A percentile compares a stretch with the other conserved stretches of the same genome.
These are phyloP conservation scores for Wallemia mellicola DNA, from an alignment of 1,284 basidiomycete species.

Conservation along the genomic window DNA sequence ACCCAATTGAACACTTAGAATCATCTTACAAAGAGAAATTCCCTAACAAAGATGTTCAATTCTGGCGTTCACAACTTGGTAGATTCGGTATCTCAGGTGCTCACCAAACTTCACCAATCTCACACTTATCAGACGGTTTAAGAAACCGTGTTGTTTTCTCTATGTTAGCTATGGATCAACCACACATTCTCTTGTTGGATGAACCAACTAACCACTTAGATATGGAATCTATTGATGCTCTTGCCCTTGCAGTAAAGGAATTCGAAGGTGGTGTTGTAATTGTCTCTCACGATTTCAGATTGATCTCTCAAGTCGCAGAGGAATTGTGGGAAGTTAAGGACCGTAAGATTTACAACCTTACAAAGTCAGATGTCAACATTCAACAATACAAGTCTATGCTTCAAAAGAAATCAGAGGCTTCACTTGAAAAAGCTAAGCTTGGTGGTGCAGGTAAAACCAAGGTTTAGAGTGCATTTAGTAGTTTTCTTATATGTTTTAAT, in stretches of 20 bases:
- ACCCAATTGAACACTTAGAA: constrained; percentile 87
- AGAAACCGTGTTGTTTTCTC: constrained; percentile 40
- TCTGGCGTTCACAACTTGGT: constrained; percentile 78
- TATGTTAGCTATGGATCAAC: constrained; percentile 3
- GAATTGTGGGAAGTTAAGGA: constrained; percentile 97
- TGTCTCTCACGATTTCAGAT: constrained; percentile 86
- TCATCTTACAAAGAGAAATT: constrained; percentile 45
- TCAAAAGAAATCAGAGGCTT: background rate
- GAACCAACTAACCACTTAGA: constrained; percentile 84
- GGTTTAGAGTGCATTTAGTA: background rate
- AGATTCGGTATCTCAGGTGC: constrained; percentile 80
- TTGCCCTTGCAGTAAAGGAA: constrained; percentile 78
- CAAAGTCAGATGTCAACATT: constrained; percentile 61
- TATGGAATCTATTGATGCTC: constrained; percentile 82
- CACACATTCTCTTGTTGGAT: constrained; percentile 2
- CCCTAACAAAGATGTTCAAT: constrained; percentile 78
- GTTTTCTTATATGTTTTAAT: background rate
- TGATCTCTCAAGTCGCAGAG: constrained; percentile 81
- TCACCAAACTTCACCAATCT: constrained; percentile 81
- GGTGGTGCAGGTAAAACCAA: constrained; percentile 1
- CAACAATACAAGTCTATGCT: constrained; percentile 67
- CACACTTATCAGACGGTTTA: constrained; percentile 77
- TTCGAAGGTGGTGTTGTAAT: constrained; percentile 94
- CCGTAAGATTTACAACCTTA: constrained; percentile 73
- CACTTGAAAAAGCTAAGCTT: constrained; percentile 1